These are phyloP conservation scores for Aspergillus quadricinctus DNA, from an alignment of 2,329 filamentous ascomycete genomes.

Conservation along the genomic window DNA sequence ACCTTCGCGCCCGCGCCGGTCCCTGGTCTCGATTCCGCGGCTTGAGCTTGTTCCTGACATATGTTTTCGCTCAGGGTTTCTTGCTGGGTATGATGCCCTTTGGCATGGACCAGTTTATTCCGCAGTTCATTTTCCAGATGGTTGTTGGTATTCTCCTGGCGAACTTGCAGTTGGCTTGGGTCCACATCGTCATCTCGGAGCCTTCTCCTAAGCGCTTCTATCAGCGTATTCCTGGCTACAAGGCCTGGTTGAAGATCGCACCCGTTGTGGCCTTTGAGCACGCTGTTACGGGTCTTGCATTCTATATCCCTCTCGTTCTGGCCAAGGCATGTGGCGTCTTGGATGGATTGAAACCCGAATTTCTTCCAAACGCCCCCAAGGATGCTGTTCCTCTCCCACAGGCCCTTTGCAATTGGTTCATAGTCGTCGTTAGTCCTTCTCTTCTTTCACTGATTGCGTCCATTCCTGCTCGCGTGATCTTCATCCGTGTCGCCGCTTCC, in stretches of 20 bases:
- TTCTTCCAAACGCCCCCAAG: constrained; percentile 13
- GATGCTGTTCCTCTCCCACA: constrained; percentile 31
- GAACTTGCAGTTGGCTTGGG: constrained; percentile 72
- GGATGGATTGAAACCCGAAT: constrained; percentile 34
- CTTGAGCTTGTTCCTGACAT: constrained; percentile 48
- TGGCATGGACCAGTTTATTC: constrained; percentile 35
- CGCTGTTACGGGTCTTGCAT: constrained; percentile 49
- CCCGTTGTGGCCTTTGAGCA: constrained; percentile 63
- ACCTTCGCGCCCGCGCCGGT: constrained; percentile 62
- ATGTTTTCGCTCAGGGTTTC: constrained; percentile 46
- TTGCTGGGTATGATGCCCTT: constrained; percentile 32
- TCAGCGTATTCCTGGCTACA: constrained; percentile 63
- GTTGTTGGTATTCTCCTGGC: constrained; percentile 59
- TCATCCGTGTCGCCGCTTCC: constrained; percentile 81
- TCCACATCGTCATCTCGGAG: constrained; percentile 76
- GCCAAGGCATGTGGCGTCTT: constrained; percentile 45
- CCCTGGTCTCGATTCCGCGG: constrained; percentile 67
- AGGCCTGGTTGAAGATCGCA: constrained; percentile 64
- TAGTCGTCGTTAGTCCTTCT: constrained; percentile 39
- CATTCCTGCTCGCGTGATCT: constrained; percentile 70
- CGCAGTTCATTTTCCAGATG: constrained; percentile 49
- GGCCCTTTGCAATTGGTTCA: constrained; percentile 31
- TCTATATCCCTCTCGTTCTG: constrained; percentile 37
- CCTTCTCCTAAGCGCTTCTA: constrained; percentile 62
- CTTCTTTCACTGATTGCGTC: constrained; percentile 58